Percentiles rank a stretch among this genome's conserved stretches.
phyloP scores from a whole-genome alignment of 257 asterid species.

The Apocynum venetum region DNA sequence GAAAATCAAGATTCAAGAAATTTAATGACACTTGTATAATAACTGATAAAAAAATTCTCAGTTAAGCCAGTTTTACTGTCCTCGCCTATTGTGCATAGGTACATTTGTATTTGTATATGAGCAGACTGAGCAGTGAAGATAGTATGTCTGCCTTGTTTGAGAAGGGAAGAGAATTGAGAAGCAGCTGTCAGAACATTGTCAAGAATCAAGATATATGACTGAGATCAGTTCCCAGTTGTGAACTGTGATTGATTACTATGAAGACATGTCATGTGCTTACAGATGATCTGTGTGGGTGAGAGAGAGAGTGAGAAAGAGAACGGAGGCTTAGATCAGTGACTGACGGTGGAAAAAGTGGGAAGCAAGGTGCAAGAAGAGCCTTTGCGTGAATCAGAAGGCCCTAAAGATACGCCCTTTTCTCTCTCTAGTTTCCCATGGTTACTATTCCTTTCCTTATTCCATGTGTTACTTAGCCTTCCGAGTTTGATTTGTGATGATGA shows the following conservation, averaged over 20 bases:
- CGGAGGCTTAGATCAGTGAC: not conserved
- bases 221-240: not conserved
- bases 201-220: not conserved
- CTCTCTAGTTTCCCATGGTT: not conserved
- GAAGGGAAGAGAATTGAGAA: not conserved
- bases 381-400: conserved; percentile 22
- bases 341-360: not conserved
- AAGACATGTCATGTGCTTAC: not conserved
- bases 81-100: not conserved
- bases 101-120: not conserved
- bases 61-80: not conserved
- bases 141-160: not conserved
- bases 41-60: not conserved
- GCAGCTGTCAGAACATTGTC: not conserved
- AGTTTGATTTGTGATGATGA: too few species aligned
- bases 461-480: too few species aligned
- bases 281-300: not conserved
- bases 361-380: conserved; percentile 4
- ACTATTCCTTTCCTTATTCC: not conserved
- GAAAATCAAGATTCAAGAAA: not conserved
- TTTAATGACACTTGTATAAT: not conserved
- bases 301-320: not conserved
- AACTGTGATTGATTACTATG: not conserved
- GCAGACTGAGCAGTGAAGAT: not conserved
- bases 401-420: not conserved